Conservation (phyloP, 352 stramenopile genomes). For the Phytophthora pisi region DNA sequence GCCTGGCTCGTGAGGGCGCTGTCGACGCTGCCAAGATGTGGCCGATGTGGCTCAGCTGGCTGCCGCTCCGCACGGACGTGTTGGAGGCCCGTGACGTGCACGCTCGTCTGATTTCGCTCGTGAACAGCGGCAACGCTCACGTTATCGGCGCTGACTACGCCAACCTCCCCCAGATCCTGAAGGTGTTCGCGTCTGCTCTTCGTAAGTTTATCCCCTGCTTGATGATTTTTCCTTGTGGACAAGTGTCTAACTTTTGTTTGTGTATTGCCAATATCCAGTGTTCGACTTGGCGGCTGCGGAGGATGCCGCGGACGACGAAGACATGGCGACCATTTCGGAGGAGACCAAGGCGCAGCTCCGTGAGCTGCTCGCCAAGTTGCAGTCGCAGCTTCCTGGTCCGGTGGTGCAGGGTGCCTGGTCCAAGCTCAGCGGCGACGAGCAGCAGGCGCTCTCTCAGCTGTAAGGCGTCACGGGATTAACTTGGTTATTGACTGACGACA, state of each 20-base stretch:
- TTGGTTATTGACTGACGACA: conserved; percentile 33
- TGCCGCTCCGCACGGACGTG: conserved; percentile 79
- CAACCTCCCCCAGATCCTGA: conserved; percentile 70
- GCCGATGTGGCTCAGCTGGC: conserved; percentile 79
- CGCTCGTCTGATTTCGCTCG: conserved; percentile 67
- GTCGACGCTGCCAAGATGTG: conserved; percentile 74
- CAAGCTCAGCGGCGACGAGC: conserved; percentile 70
- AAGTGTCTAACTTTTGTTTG: conserved; percentile 25
- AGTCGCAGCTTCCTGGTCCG: conserved; percentile 61
- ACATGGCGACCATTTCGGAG: conserved; percentile 74
- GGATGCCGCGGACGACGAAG: conserved; percentile 67
- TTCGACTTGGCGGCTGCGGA: conserved; percentile 64
- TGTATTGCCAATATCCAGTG: conserved; percentile 42
- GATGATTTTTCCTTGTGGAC: conserved; percentile 2
- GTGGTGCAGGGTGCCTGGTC: conserved; percentile 76
- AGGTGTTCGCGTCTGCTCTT: conserved; percentile 77
- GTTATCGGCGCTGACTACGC: conserved; percentile 71
- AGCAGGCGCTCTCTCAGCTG: conserved; percentile 72
- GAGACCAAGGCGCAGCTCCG: conserved; percentile 65
- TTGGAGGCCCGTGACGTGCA: conserved; percentile 83
- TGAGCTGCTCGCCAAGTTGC: conserved; percentile 63
- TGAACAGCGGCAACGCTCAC: conserved; percentile 61
- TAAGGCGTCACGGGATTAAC: conserved; percentile 28
- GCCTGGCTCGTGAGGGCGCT: conserved; percentile 51
- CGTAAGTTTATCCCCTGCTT: conserved; percentile 48